Conservation (phyloP, 75 land plant genomes). For the Azolla pinnata region DNA sequence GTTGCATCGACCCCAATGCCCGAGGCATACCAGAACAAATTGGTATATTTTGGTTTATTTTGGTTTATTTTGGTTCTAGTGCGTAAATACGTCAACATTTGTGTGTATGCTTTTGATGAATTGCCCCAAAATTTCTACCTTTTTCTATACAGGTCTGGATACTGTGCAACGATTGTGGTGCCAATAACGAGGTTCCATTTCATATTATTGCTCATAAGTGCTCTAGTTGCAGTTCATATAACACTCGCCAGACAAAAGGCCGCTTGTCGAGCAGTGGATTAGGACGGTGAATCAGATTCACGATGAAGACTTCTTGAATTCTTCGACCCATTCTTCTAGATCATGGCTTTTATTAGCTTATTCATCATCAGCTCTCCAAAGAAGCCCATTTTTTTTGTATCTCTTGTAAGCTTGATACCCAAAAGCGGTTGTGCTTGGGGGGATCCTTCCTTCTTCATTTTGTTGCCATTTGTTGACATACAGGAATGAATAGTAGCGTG, state of each 20-base stretch:
- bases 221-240: constrained; percentile 52
- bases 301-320: no score
- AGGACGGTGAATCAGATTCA: not conserved
- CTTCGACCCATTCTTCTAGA: no score
- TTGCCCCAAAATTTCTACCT: no score
- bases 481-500: no score
- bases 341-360: no score
- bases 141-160: constrained; percentile 94
- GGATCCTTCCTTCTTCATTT: no score
- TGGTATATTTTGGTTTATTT: constrained; percentile 28
- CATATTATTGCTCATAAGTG: constrained; percentile 81
- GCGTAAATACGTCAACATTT: not conserved
- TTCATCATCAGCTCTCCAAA: no score
- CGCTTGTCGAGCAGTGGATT: not conserved
- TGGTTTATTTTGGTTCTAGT: not conserved
- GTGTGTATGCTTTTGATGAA: not conserved
- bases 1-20: constrained; percentile 80
- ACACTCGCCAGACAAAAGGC: constrained; percentile 51
- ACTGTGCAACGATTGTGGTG: constrained; percentile 82
- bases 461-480: no score
- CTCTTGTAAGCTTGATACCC: no score
- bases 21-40: constrained; percentile 38
- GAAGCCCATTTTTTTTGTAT: no score
- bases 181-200: constrained; percentile 45
- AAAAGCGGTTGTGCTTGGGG: no score